Percentiles rank a stretch among this genome's conserved stretches.
Evolutionary conservation across 1,284 basidiomycete genomes (phyloP).

Genomic region (Marasmius oreades): DNA sequence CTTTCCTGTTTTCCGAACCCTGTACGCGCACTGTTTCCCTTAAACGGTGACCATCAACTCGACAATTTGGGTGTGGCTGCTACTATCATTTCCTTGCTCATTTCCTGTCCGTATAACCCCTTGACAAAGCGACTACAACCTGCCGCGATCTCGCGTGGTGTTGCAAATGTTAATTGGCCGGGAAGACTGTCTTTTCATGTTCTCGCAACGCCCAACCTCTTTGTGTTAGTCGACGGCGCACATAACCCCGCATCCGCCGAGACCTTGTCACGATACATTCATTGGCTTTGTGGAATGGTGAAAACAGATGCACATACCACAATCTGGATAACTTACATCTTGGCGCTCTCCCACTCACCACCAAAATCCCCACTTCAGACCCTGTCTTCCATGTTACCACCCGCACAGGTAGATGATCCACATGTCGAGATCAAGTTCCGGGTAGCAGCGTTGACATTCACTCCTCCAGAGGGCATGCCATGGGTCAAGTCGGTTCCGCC

Average conservation of each 20-base stretch:
- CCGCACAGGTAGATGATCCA: conserved; percentile 15
- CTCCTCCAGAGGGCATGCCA: conserved; percentile 84
- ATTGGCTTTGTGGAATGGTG: conserved; percentile 32
- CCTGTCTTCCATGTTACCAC: conserved; percentile 57
- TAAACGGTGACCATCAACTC: conserved; percentile 83
- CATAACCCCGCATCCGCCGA: conserved; percentile 87
- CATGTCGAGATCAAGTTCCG: conserved; percentile 23
- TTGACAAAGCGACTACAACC: conserved; percentile 40
- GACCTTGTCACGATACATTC: conserved; percentile 72
- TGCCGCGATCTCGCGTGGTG: conserved; percentile 51
- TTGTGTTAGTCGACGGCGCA: conserved; percentile 87
- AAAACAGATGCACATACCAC: conserved; percentile 18
- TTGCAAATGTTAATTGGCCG: conserved; percentile 67
- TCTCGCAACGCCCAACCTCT: conserved; percentile 22
- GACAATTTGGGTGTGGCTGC: conserved; percentile 76
- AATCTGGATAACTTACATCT: conserved; percentile 59
- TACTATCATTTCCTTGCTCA: conserved; percentile 61
- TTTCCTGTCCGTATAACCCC: conserved; percentile 34
- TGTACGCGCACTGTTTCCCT: conserved; percentile 45
- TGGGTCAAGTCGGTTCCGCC: conserved; percentile 74
- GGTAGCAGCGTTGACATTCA: conserved; percentile 60
- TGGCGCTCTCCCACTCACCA: conserved; percentile 78
- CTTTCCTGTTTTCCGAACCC: conserved; percentile 41
- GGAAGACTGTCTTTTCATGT: conserved; percentile 79
- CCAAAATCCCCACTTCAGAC: conserved; percentile 75